Base-by-base conservation (phyloP, 1,284 basidiomycete species). In the Rhodotorula sp. region DNA sequence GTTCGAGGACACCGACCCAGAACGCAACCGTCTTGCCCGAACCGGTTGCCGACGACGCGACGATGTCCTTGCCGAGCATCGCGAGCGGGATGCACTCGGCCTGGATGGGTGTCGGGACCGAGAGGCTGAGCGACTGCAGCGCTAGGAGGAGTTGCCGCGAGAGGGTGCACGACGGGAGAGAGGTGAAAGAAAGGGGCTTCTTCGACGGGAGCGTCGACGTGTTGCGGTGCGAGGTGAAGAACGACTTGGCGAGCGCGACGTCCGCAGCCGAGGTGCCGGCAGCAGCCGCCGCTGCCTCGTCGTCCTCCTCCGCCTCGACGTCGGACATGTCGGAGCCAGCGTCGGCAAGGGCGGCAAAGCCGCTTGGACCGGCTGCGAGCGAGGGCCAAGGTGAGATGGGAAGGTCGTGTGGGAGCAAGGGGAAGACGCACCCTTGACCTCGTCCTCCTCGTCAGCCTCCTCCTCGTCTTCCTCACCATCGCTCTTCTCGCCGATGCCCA, bases 1-100 rank as follows among this genome's bases (percentile, higher is more conserved):
- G 89, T 79, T 98, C 95, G 54, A 98, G 84, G 81, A 97, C 91
- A 54, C 95, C 95, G 72, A 98, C 89, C 80, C 91, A 90, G 83
- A 97, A 98, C 19, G 96, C 95, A 19, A 93, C 94, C 1, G 95
- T 98, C 84, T 98, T 98, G 75, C 95, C 95, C 9, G 92, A 96
- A 74, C 95, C 95, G 19, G 95, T 98, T 21, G 96, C 92, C 29
- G 96, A 95, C 71, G 89, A 91, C 54, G 94, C 96, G 64, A 99
- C 94, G 54, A 98, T 87, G 81, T 98, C 95, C 79, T 97, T 94
- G 65, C 96, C 96, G 27, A 95, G 84, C 25, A 99, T 86, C 37
- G 93, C 94, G 58, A 95, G 89, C 21, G 95, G 95, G 63, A 99
- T 93, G 13, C 94, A 90, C 60, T 91, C 89, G 2, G 91, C 88